Conservation (phyloP, 768 basidiomycete species). For the Russula sp. region DNA sequence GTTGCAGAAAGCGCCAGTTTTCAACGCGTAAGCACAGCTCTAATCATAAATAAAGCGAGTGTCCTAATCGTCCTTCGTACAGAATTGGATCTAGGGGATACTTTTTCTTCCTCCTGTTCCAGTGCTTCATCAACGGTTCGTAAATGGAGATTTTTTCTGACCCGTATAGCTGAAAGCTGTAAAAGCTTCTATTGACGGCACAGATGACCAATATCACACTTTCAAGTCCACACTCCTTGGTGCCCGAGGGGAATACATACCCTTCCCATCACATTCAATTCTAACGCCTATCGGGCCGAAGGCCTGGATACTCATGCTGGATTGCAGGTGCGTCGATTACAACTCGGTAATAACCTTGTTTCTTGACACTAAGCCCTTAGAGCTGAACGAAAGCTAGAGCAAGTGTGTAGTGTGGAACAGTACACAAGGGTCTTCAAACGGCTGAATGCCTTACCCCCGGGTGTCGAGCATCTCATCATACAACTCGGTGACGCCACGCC, state of each 20-base stretch:
- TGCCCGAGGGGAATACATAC: constrained; percentile 66
- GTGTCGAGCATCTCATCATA: constrained; percentile 76
- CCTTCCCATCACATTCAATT: constrained; percentile 76
- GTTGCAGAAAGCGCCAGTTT: constrained; percentile 64
- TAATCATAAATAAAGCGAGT: neutral
- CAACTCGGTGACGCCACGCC: constrained; percentile 50
- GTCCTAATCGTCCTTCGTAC: neutral
- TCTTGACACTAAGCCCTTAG: constrained; percentile 34
- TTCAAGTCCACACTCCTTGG: constrained; percentile 73
- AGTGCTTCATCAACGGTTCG: constrained; percentile 80
- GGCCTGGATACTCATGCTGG: constrained; percentile 64
- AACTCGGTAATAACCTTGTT: neutral
- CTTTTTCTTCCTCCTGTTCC: constrained; percentile 92
- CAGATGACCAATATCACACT: constrained; percentile 54
- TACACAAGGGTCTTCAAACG: constrained; percentile 69
- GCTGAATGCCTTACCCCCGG: constrained; percentile 49
- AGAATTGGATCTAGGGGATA: constrained; percentile 83
- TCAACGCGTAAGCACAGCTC: constrained; percentile 44
- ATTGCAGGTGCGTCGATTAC: constrained; percentile 59
- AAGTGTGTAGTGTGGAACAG: constrained; percentile 67
- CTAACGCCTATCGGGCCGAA: constrained; percentile 75
- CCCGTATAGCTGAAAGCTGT: constrained; percentile 1
- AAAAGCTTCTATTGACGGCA: constrained; percentile 67
- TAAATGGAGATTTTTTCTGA: constrained; percentile 6
- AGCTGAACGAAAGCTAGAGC: constrained; percentile 76